Percentiles rank a stretch among this genome's conserved stretches.
phyloP scores from a whole-genome alignment of 2,329 filamentous ascomycete species.

The Fusarium verticillioides region DNA sequence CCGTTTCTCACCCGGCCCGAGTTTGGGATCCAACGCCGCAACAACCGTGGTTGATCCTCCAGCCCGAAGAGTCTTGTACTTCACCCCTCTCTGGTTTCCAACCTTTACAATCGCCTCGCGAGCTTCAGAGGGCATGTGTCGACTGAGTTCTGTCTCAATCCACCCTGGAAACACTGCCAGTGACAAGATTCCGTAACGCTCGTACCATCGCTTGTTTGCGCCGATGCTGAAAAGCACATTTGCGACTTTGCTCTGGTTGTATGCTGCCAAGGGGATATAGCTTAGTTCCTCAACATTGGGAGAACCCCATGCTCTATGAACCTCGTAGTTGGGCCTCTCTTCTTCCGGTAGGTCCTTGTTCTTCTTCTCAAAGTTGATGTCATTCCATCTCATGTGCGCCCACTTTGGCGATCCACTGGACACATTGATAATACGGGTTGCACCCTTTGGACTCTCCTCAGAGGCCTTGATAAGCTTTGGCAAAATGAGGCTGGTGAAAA shows the following conservation, averaged over 20 bases:
- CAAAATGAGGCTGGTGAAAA: not conserved
- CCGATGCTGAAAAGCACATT: not conserved
- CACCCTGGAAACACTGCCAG: not conserved
- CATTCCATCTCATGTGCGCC: not conserved
- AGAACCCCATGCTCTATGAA: not conserved
- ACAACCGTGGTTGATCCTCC: not conserved
- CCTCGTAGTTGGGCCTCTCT: not conserved
- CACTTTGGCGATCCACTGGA: not conserved
- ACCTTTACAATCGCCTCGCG: not conserved
- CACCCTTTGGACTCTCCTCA: not conserved
- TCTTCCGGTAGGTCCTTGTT: not conserved
- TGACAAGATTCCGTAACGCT: not conserved
- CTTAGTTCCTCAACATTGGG: not conserved
- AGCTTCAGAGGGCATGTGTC: not conserved
- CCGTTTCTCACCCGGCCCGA: not conserved
- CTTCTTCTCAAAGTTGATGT: not conserved
- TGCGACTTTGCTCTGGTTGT: not conserved
- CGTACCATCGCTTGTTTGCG: not conserved
- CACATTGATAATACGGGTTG: not conserved
- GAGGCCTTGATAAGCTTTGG: not conserved
- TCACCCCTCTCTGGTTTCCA: not conserved
- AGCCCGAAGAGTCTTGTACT: not conserved
- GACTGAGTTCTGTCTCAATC: not conserved
- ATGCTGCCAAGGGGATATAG: not conserved
- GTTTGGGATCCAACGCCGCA: not conserved